Evolutionary conservation across 2,329 filamentous ascomycete species (phyloP).

Genomic region (Trichoderma atroviride): DNA sequence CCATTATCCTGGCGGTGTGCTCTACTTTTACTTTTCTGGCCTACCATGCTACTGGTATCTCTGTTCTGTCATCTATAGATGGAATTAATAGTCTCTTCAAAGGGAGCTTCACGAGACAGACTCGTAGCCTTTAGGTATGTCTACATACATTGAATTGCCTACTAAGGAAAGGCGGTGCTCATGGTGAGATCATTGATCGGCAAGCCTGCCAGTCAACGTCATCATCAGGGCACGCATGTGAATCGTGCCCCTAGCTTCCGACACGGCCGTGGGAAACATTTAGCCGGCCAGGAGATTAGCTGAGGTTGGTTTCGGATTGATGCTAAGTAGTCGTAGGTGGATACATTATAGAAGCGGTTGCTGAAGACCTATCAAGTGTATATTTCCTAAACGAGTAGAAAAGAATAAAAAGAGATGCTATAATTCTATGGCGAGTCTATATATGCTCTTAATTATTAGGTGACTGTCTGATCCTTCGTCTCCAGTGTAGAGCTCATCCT

Average conservation of each 20-base stretch:
- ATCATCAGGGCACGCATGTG: conserved; percentile 17
- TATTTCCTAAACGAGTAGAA: neutral
- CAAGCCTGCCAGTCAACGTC: conserved; percentile 12
- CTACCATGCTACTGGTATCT: too few species aligned
- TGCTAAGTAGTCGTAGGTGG: neutral
- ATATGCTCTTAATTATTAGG: neutral
- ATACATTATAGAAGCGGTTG: neutral
- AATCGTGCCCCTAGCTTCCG: neutral
- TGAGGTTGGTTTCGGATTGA: neutral
- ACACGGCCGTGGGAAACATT: conserved; percentile 8
- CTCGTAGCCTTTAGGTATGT: neutral
- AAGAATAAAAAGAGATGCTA: neutral
- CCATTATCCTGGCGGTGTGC: neutral
- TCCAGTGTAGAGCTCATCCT: neutral
- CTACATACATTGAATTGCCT: neutral
- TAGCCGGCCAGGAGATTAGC: neutral
- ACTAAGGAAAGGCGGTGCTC: neutral
- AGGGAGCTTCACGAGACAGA: neutral
- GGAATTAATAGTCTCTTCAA: neutral
- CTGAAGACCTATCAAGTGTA: neutral
- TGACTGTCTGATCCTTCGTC: neutral
- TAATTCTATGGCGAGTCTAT: conserved; percentile 12
- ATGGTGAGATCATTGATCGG: conserved; percentile 22
- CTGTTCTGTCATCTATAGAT: too few species aligned
- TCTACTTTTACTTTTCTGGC: neutral